A percentile compares a stretch with the other conserved stretches of the same genome.
phyloP scores from a whole-genome alignment of 2,329 filamentous ascomycete genomes.

The Hypoxylon sp. region DNA sequence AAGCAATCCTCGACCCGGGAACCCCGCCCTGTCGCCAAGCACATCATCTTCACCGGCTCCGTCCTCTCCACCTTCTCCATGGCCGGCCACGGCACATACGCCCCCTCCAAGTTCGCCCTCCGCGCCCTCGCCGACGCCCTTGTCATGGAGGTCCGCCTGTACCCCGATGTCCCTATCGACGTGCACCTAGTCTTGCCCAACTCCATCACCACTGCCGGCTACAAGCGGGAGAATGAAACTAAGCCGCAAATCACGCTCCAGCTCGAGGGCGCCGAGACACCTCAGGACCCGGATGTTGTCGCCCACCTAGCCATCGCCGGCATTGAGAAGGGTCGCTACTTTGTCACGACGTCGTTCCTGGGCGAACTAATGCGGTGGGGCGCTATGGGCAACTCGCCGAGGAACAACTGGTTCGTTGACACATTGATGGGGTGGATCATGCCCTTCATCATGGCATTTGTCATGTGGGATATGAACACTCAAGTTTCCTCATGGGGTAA shows the following conservation, averaged over 20 bases:
- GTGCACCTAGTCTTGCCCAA: conserved; percentile 86
- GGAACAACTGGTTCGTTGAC: conserved; percentile 71
- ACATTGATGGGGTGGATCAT: conserved; percentile 66
- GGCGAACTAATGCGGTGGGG: conserved; percentile 77
- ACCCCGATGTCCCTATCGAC: too few relatives aligned
- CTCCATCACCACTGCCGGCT: conserved; percentile 81
- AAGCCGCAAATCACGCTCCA: conserved; percentile 83
- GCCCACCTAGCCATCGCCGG: conserved; percentile 77
- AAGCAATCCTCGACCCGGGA: conserved; percentile 48
- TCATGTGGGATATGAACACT: conserved; percentile 65
- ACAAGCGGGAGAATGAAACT: conserved; percentile 76
- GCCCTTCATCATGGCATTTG: conserved; percentile 67
- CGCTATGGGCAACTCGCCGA: conserved; percentile 64
- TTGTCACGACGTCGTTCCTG: conserved; percentile 79
- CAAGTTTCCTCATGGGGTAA: conserved; percentile 65
- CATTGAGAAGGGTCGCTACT: conserved; percentile 82
- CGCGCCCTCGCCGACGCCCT: conserved; percentile 82
- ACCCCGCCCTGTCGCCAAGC: conserved; percentile 55
- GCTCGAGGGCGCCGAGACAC: conserved; percentile 81
- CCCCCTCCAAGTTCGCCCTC: conserved; percentile 85
- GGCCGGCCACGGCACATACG: conserved; percentile 84
- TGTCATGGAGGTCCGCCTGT: too few relatives aligned
- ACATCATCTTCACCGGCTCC: conserved; percentile 86
- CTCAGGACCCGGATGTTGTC: conserved; percentile 80
- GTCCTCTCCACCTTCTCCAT: conserved; percentile 67